Base-by-base conservation (phyloP, 768 basidiomycete genomes). In the Tulasnella sp. region DNA sequence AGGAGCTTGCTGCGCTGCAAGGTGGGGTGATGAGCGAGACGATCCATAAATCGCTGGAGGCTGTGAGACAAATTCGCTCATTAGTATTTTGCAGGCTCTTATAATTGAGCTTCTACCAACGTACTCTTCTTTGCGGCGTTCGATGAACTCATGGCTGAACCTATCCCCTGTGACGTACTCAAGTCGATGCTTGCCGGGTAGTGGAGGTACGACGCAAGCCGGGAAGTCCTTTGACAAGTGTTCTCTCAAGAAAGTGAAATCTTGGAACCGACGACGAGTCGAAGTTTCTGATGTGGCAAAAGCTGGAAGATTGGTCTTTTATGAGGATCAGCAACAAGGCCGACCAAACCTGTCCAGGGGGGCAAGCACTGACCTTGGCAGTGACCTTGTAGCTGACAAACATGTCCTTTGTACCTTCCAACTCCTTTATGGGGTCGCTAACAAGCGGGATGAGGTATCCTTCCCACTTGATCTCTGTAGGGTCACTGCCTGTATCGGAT, bases 131-230 rank as follows among this genome's bases (percentile, higher is more conserved):
- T 97, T 89, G 82, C 98, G 89, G 60, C 94, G 91, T 85, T 99
- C 97, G 90, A 99, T 94, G 83, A 99, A 99, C 84, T 99, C 98
- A 12, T 94, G 92, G 83, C 96, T 96, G 86, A 99, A 99, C 81
- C 98, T 89, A 86, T 99, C 98, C 18, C 98, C 98, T 40, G 97
- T 98, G 79, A 99, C 91, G 85, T 99, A 99, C 86, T 99, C 98
- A 98, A 99, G 87, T 77, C 98, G 90, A 84, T 99, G 98, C 86
- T 99, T 99, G 86, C 96, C 96, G 9, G 98, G 98, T 72, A 99
- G 89, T 12, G 95, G 95, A 40, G 98, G 97, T 0, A 99, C 95
- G n/a, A 99, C 96, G 84, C 96, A 97, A 79, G 98, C 98, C 3
- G 96, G 96, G 84, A 98, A 99, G 86, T 97, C 93, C 87, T 92